Conservation (phyloP, 352 stramenopile genomes). For the Pythium phragmitis region DNA sequence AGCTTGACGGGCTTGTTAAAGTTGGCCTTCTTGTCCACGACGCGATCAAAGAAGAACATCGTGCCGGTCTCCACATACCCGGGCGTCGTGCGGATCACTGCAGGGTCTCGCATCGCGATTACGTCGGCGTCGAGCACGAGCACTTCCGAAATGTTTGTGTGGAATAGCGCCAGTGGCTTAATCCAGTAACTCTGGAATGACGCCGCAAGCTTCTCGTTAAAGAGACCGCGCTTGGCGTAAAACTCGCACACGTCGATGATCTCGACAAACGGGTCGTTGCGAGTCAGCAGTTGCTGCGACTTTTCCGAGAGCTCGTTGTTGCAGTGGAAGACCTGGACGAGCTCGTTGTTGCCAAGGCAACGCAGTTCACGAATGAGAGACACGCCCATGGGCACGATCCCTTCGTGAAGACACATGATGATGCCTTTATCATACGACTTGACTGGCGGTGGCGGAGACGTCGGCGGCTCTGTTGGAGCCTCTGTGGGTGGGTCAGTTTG, state of each 20-base stretch:
- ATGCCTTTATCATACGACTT: constrained; percentile 33
- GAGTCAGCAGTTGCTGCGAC: constrained; percentile 18
- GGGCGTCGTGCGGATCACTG: constrained; percentile 34
- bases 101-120: constrained; percentile 47
- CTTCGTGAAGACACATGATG: constrained; percentile 36
- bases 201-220: constrained; percentile 32
- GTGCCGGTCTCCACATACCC: constrained; percentile 49
- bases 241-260: constrained; percentile 52
- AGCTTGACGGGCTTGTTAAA: constrained; percentile 46
- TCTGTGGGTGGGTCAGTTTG: constrained; percentile 5
- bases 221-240: constrained; percentile 27
- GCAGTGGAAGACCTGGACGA: constrained; percentile 32
- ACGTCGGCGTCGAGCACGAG: constrained; percentile 54
- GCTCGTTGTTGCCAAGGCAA: constrained; percentile 28
- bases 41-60: constrained; percentile 72
- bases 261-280: constrained; percentile 31
- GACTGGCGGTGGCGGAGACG: constrained; percentile 6
- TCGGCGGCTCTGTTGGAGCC: constrained; percentile 3
- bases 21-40: constrained; percentile 46
- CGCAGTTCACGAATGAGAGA: constrained; percentile 37
- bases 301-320: constrained; percentile 19
- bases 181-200: constrained; percentile 66
- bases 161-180: constrained; percentile 55
- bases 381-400: constrained; percentile 29
- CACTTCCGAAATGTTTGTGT: constrained; percentile 46